Base-by-base conservation (phyloP, 371 early-diverging fungal genomes). In the Coemansia sp. region DNA sequence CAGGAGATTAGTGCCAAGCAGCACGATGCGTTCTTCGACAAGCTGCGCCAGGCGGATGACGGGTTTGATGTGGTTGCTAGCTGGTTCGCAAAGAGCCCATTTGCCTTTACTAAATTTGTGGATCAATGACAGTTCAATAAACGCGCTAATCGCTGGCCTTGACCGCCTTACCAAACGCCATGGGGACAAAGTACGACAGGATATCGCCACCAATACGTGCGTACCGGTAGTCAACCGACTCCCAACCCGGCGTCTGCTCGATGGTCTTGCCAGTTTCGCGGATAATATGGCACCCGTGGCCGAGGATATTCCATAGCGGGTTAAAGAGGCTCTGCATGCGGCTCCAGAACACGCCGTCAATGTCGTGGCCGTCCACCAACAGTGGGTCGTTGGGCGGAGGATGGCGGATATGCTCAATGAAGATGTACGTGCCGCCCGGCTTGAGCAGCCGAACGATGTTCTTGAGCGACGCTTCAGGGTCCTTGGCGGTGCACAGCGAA, bases 1-100 rank as follows among this genome's bases (percentile, higher is more conserved):
- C 93, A 94, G 77, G 89, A 90, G 77, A 81, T 81, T 7, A 87
- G 85, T 72, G 88, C 89, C 1, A 85, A 83, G 62, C 80, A 86
- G 36, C 93, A 92, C 59, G 93, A 92, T 44, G 58, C 87, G n/a
- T 94, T 94, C 68, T 75, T 87, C 58, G 82, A 43, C 33, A 81
- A 87, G 87, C 82, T 93, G 4, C 88, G 88, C 55, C 83, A 84
- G 37, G 83, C 88, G 14, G 88, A 92, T 36, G 91, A 94, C 71
- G 90, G 92, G 5, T 94, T 94, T 78, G 86, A 84, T 12, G 86
- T 92, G 4, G 84, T 94, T 79, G 93, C 94, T 9, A 89, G 90
- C 59, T 95, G 91, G 79, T 93, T 93, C 77, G 86, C 89, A 11
- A 91, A 91, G 75, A 90, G 88, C 69, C 87, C 91, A 24, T 91